Conservation (phyloP, 1,139 yeast species). For the Suzukiozyma palmioleophila region DNA sequence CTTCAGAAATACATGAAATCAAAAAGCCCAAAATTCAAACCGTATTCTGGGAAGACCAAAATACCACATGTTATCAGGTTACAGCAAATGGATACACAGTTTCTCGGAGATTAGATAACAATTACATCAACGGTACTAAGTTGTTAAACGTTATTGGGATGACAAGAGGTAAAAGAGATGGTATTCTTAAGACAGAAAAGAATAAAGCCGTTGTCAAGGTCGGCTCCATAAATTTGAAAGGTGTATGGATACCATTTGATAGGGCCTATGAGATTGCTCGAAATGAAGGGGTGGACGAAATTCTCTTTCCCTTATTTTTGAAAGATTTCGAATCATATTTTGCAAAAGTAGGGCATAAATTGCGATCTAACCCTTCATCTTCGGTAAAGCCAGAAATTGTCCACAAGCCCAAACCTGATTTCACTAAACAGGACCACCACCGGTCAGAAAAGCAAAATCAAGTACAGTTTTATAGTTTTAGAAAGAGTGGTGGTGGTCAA, state of each 20-base stretch:
- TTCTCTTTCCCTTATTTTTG: slow-evolving; percentile 45
- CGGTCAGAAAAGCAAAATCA: neutral
- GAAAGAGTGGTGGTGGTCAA: neutral
- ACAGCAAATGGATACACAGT: slow-evolving; percentile 42
- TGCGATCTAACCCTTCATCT: slow-evolving; percentile 13
- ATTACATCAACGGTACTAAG: slow-evolving; percentile 54
- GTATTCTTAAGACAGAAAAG: slow-evolving; percentile 57
- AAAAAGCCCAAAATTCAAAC: slow-evolving; percentile 40
- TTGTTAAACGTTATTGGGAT: slow-evolving; percentile 87
- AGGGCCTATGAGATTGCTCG: slow-evolving; percentile 50
- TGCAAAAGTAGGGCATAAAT: slow-evolving; percentile 22
- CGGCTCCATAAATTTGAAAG: slow-evolving; percentile 53
- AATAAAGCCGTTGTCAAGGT: slow-evolving; percentile 43
- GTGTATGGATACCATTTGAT: slow-evolving; percentile 55
- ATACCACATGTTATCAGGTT: slow-evolving; percentile 47
- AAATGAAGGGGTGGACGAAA: slow-evolving; percentile 39
- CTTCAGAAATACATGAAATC: slow-evolving; percentile 12
- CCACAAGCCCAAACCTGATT: neutral
- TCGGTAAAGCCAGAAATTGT: neutral
- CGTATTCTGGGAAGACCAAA: slow-evolving; percentile 47
- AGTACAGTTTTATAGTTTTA: neutral
- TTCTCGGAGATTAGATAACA: slow-evolving; percentile 48
- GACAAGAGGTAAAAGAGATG: slow-evolving; percentile 96
- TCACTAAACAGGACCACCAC: neutral
- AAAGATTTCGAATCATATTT: slow-evolving; percentile 35